Percentiles rank a stretch among this genome's conserved stretches.
These are phyloP conservation scores for Salvia miltiorrhiza DNA, from an alignment of 257 asterid species.

Conservation along the genomic window DNA sequence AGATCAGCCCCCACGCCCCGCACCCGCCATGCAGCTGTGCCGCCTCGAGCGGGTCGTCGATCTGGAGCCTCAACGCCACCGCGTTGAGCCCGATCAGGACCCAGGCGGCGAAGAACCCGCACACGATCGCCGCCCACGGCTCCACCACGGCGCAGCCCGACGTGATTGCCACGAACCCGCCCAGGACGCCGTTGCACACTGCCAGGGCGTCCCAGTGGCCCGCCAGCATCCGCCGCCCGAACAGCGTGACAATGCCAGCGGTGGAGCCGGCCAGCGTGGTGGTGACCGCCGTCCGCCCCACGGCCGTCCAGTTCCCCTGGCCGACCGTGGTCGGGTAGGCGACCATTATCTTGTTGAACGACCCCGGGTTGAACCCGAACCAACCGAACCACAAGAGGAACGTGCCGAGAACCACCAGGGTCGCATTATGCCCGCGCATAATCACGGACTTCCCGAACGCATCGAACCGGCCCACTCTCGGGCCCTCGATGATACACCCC, in stretches of 20 bases:
- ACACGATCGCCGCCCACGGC: slow-evolving; percentile 64
- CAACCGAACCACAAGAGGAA: slow-evolving; percentile 77
- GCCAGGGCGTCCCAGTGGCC: slow-evolving; percentile 65
- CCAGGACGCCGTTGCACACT: slow-evolving; percentile 64
- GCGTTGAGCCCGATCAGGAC: slow-evolving; percentile 51
- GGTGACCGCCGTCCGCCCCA: slow-evolving; percentile 73
- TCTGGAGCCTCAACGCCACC: slow-evolving; percentile 32
- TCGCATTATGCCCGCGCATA: slow-evolving; percentile 66
- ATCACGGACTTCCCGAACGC: slow-evolving; percentile 51
- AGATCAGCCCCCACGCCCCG: slow-evolving; percentile 66
- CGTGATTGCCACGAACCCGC: slow-evolving; percentile 63
- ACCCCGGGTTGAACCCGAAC: slow-evolving; percentile 82
- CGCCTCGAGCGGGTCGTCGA: slow-evolving; percentile 63
- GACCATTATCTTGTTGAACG: slow-evolving; percentile 44
- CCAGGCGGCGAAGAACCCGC: slow-evolving; percentile 57
- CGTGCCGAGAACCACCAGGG: slow-evolving; percentile 67
- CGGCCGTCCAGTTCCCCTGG: slow-evolving; percentile 66
- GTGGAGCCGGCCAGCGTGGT: slow-evolving; percentile 72
- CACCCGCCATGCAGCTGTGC: slow-evolving; percentile 67
- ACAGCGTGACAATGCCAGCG: slow-evolving; percentile 53
- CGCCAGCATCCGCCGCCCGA: slow-evolving; percentile 38
- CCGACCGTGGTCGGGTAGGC: slow-evolving; percentile 37
- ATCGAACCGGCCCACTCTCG: slow-evolving; percentile 71
- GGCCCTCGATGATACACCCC: slow-evolving; percentile 74
- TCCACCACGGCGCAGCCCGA: slow-evolving; percentile 65